Percentiles rank a stretch among this genome's conserved stretches.
Evolutionary conservation across 1,284 basidiomycete species (phyloP).

Genomic region (Naganishia sp.): DNA sequence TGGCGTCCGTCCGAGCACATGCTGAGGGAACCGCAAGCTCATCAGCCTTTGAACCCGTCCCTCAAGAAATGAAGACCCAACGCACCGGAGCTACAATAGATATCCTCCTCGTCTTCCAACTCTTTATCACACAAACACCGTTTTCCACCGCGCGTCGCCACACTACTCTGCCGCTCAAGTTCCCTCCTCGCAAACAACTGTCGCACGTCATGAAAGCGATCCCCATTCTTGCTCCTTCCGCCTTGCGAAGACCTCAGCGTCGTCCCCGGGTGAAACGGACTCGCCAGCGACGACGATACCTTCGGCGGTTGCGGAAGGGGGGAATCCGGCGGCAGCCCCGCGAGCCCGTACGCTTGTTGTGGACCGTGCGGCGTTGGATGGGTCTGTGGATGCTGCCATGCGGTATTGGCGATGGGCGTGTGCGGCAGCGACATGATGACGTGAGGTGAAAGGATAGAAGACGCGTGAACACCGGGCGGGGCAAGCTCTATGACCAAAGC

Average conservation of each 20-base stretch:
- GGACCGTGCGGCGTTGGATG: too few relatives aligned
- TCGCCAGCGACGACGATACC: conserved; percentile 3
- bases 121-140: conserved; percentile 46
- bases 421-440: conserved; percentile 5
- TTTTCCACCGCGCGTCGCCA: conserved; percentile 3
- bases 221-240: background rate
- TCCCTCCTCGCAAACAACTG: conserved; percentile 17
- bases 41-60: background rate
- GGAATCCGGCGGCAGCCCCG: background rate
- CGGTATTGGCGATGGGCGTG: background rate
- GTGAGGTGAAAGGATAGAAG: background rate
- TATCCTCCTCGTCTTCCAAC: conserved; percentile 41
- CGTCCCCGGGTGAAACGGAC: conserved; percentile 22
- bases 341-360: too few relatives aligned
- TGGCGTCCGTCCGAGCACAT: conserved; percentile 51
- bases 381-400: background rate
- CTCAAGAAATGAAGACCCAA: background rate
- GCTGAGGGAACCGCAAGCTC: conserved; percentile 34
- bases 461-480: conserved; percentile 2
- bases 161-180: conserved; percentile 9
- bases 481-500: conserved; percentile 25
- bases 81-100: conserved; percentile 51
- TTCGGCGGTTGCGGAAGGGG: conserved; percentile 1
- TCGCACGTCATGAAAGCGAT: conserved; percentile 22
- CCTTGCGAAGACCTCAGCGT: conserved; percentile 5